Percentiles rank a stretch among this genome's conserved stretches.
These are phyloP conservation scores for Cyclostephanos tholiformis DNA, from an alignment of 108 stramenopile genomes.

Conservation along the genomic window DNA sequence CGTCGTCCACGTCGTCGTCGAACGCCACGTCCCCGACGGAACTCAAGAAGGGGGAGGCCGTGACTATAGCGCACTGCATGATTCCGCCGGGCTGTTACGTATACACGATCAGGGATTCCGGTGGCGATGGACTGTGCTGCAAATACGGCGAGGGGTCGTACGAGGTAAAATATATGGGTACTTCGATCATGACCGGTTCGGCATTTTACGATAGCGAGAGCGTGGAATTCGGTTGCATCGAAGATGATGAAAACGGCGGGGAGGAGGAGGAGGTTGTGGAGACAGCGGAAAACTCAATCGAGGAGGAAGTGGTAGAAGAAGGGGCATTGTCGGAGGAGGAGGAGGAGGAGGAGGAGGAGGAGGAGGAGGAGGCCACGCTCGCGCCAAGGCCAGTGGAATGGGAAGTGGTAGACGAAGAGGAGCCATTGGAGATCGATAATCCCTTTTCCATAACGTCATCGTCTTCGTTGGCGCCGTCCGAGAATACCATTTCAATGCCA, in stretches of 20 bases:
- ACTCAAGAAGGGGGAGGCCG: conserved; percentile 13
- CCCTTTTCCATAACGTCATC: no score
- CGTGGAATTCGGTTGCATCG: conserved; percentile 29
- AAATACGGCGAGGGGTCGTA: conserved; percentile 43
- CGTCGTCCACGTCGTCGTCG: not conserved
- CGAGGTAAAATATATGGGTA: conserved; percentile 28
- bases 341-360: no score
- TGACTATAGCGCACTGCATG: not conserved
- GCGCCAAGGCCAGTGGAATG: no score
- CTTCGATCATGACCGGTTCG: conserved; percentile 19
- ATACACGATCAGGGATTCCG: conserved; percentile 42
- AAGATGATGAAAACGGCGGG: no score
- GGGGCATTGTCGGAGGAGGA: not conserved
- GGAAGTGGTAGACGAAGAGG: no score
- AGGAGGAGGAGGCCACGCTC: no score
- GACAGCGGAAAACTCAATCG: not conserved
- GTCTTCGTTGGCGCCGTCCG: no score
- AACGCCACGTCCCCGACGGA: conserved; percentile 1
- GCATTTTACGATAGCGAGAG: conserved; percentile 42
- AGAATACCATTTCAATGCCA: no score
- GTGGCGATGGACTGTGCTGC: conserved; percentile 54
- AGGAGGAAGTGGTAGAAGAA: not conserved
- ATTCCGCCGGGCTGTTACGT: conserved; percentile 24
- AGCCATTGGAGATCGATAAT: no score
- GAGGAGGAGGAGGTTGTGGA: not conserved